Evolutionary conservation across 177 flowering plant genomes (phyloP), one percentile per base, ranked within the genome.

Genomic region (Vitis hybrid): DNA sequence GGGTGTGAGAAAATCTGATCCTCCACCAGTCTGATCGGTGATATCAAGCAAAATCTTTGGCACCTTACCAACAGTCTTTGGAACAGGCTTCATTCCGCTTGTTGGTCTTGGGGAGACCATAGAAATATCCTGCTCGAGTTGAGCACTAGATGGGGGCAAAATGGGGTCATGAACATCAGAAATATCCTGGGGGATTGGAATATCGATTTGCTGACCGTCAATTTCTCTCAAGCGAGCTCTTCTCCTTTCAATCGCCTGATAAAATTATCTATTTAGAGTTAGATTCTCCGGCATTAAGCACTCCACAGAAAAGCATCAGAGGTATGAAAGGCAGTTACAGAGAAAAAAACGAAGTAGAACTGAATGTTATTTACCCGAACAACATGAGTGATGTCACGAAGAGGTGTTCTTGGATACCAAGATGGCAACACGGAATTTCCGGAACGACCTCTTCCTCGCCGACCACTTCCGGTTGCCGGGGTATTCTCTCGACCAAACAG

Each of bases 361-460:
- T 63, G 18, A 30, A 62, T 19, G 21, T 26, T 8, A 11, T 39
- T 76, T 83, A 91, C 97, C 81, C 84, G 74, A 6, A 82, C 82
- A 70, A 91, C 69, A 15, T 75, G 76, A 58, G 92, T 92, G 30
- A 92, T 82, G 70, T 92, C 98, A 0, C 81, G 83, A 19, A 92
- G 91, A 51, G 98, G 94, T 3, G 79, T 84, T 68, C 97, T 83
- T 4, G 92, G 94, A 69, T 88, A 91, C 97, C 93, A 91, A 75
- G 87, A 69, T 14, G 97, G 98, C 66, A 93, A 67, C 23, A 78
- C 66, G 45, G 79, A 79, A 10, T 59, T 67, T 52, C 70, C 65
- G 0, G 19, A 51, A 21, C 81, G 74, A 2, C 72, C 80, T 18
- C 86, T 70, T 58, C 79, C 67, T 18, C 82, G 76, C 45, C 88